Evolutionary conservation across 768 basidiomycete genomes (phyloP), one percentile per base, ranked within the genome.

Genomic region (Cystofilobasidium macerans): DNA sequence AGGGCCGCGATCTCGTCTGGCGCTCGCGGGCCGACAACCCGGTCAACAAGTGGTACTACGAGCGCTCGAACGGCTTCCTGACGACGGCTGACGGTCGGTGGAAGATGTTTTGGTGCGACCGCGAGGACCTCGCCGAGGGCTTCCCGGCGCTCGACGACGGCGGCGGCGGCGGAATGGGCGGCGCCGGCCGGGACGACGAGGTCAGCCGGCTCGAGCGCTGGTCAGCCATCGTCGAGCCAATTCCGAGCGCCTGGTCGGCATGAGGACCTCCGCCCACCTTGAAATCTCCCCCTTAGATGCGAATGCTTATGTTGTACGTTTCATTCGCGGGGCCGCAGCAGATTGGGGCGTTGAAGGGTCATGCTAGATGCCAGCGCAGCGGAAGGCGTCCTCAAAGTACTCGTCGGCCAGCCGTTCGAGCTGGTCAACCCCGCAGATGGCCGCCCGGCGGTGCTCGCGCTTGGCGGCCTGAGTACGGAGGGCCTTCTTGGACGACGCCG

Each of bases 31-130:
- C 87, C 9, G 82, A 95, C 77, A 99, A 99, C 76, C 93, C 92
- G 0, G 85, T 98, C 64, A 99, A 99, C 78, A 94, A 92, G 77
- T 99, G 95, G 95, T 99, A 99, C 78, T 97, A 90, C 70, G 95
- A 99, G 73, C 85, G 95, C 38, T 88, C 87, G 74, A 87, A 86
- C 24, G 95, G 95, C 24, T 93, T 97, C 77, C 69, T 91, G 43
- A 82, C 88, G 69, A 82, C 86, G 80, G 60, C 69, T 36, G 58
- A 58, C 43, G 87, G 86, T 14, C 79, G 84, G 30, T 99, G 94
- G 89, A 85, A 90, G 53, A 76, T 99, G 71, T 99, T 99, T 76
- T 99, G 95, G 95, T 95, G 93, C 76, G 95, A 99, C 78, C 90
- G 86, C 0, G 94, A 98, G 79, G 88, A 61, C 30, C 58, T 30